These are phyloP conservation scores for Carex pumila DNA, from an alignment of 176 grass and related monocot genomes.

Conservation along the genomic window DNA sequence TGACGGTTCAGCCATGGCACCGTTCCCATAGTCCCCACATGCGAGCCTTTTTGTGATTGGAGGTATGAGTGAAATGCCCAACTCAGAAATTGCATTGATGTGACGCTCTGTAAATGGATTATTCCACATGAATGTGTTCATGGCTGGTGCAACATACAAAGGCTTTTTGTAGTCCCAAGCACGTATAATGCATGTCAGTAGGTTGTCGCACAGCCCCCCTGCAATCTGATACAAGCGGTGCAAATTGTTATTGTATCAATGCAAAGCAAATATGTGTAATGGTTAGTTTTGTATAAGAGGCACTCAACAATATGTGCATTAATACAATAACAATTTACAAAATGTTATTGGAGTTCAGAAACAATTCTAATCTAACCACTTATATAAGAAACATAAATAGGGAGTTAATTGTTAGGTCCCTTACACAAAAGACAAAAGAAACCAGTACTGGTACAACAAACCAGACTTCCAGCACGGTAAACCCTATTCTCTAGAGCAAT, in stretches of 20 bases:
- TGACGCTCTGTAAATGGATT: constrained; percentile 73
- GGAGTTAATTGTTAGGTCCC: not conserved
- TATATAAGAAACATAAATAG: not conserved
- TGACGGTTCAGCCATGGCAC: constrained; percentile 79
- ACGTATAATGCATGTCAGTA: constrained; percentile 85
- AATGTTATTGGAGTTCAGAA: not conserved
- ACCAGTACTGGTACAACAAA: not conserved
- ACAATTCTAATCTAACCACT: not conserved
- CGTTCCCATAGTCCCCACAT: constrained; percentile 80
- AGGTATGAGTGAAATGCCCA: constrained; percentile 62
- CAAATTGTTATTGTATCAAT: not conserved
- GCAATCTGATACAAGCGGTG: constrained; percentile 45
- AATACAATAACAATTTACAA: not conserved
- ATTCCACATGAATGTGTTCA: constrained; percentile 98
- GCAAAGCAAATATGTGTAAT: not conserved
- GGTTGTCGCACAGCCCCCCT: constrained; percentile 82
- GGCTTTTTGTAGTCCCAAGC: constrained; percentile 90
- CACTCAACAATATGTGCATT: not conserved
- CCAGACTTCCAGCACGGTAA: not conserved
- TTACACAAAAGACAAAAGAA: not conserved
- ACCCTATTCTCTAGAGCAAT: not conserved
- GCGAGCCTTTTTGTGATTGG: constrained; percentile 58
- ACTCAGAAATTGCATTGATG: constrained; percentile 39
- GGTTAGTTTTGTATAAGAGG: not conserved
- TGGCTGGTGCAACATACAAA: constrained; percentile 72